phyloP scores from a whole-genome alignment of 768 basidiomycete species.

The Phaffia tasmanica region DNA sequence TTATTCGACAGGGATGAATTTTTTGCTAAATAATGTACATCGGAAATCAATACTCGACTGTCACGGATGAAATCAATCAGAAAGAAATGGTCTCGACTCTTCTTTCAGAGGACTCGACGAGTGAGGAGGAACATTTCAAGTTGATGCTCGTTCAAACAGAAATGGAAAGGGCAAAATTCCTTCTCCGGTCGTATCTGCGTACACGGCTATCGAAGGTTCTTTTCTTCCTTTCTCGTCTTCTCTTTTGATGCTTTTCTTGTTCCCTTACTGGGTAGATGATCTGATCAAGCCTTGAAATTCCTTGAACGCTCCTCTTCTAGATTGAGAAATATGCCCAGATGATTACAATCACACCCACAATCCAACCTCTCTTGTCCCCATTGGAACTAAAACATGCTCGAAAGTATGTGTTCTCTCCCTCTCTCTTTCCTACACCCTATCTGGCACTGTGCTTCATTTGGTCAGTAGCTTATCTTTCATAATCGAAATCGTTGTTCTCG shows the following conservation, averaged over 20 bases:
- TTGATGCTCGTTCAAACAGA: slow-evolving; percentile 91
- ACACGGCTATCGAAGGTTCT: slow-evolving; percentile 75
- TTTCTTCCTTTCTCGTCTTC: slow-evolving; percentile 20
- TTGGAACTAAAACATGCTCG: slow-evolving; percentile 69
- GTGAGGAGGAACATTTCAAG: slow-evolving; percentile 84
- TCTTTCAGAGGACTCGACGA: slow-evolving; percentile 67
- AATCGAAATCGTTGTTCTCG: slow-evolving; percentile 1
- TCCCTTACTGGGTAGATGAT: not conserved
- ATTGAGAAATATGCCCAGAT: slow-evolving; percentile 79
- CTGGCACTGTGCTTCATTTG: not conserved
- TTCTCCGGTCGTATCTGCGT: slow-evolving; percentile 77
- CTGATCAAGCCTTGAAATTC: too few species aligned
- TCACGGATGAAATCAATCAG: slow-evolving; percentile 39
- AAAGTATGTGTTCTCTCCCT: slow-evolving; percentile 43
- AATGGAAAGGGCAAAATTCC: slow-evolving; percentile 84
- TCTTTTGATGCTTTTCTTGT: not conserved
- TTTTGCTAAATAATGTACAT: not conserved
- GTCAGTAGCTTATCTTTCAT: not conserved
- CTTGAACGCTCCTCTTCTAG: slow-evolving; percentile 40
- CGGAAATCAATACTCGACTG: not conserved
- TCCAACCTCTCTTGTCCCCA: slow-evolving; percentile 68
- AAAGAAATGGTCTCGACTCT: slow-evolving; percentile 63
- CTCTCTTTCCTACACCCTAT: not conserved
- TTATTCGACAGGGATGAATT: too few species aligned
- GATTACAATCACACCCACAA: slow-evolving; percentile 56